These are phyloP conservation scores for Apostasia ramifera DNA, from an alignment of 106 monocot species.

Conservation along the genomic window DNA sequence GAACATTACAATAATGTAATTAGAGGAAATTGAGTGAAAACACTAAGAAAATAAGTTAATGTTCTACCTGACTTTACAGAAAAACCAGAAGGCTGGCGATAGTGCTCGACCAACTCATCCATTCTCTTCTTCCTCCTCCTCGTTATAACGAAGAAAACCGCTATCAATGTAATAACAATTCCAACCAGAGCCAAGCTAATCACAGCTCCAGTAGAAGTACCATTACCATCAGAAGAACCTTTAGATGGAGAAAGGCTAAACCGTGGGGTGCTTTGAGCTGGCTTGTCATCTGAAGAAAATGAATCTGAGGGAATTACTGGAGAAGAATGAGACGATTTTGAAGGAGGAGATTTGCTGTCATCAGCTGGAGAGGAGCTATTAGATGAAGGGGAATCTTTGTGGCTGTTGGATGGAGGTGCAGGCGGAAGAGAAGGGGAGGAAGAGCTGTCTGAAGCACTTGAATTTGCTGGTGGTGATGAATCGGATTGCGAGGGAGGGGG, in stretches of 20 bases:
- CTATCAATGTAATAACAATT: conserved; percentile 18
- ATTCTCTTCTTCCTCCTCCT: conserved; percentile 26
- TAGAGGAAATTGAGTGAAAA: conserved; percentile 5
- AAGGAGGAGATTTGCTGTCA: neutral
- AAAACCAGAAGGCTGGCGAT: conserved; percentile 22
- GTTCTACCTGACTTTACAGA: conserved; percentile 36
- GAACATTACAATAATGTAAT: no score
- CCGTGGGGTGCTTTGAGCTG: conserved; percentile 1
- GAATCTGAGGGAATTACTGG: neutral
- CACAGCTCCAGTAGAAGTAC: conserved; percentile 10
- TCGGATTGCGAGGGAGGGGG: neutral
- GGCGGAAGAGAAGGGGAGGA: conserved; percentile 3
- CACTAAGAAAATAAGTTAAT: neutral
- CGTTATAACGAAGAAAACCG: conserved; percentile 15
- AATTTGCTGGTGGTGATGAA: neutral
- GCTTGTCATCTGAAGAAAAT: neutral
- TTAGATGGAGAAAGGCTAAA: conserved; percentile 4
- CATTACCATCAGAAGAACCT: conserved; percentile 3
- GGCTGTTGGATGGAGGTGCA: neutral
- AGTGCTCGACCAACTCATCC: conserved; percentile 17
- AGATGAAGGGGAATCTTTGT: neutral
- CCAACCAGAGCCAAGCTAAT: conserved; percentile 29
- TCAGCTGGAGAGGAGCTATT: no score
- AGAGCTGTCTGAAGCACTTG: conserved; percentile 1
- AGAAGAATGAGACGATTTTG: conserved; percentile 1